Evolutionary conservation across 805 yeast genomes (phyloP), one percentile per base, ranked within the genome.

Genomic region (Candida sakaeoensis): DNA sequence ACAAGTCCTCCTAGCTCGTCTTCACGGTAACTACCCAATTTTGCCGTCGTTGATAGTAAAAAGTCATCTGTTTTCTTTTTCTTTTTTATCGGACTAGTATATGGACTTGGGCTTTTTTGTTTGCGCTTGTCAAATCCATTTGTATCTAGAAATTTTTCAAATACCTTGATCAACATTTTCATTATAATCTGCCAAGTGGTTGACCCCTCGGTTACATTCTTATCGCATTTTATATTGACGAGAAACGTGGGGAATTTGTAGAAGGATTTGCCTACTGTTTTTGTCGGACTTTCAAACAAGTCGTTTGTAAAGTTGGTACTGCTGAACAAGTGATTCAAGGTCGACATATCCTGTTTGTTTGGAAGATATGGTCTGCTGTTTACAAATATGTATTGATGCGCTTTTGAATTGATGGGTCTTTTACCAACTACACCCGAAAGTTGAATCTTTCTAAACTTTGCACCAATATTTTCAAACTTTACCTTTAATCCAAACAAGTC

Each of bases 341-440:
- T 2, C 41, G 39, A 18, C 30, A 36, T 10, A 48, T 41, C 50
- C n/a, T 43, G 40, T 2, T 33, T 28, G 13, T 47, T 17, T 33
- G 39, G 32, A 6, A 17, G 8, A 13, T 66, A 49, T 8, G 49
- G 56, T 17, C 72, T 57, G 2, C 65, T 65, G 51, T 80, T 77
- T 16, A 75, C 46, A 38, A 63, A 72, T 1, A 77, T 47, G 37
- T 63, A 69, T 47, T 79, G 85, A 41, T 64, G 60, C 1, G 49
- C 43, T 31, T 58, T 66, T 0, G 69, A 51, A 39, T 61, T 62
- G 1, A 57, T 44, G 1, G 74, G 62, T 0, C 39, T 26, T 3
- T 48, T 51, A 0, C 77, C 74, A 8, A 79, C 56, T 0, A 70
- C 45, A 2, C 77, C 75, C 0, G 51, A 45, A n/a, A 63, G 50